Percentiles rank a stretch among this genome's conserved stretches.
Conservation (phyloP, 768 basidiomycete species). For the Lenzites betulinus region DNA sequence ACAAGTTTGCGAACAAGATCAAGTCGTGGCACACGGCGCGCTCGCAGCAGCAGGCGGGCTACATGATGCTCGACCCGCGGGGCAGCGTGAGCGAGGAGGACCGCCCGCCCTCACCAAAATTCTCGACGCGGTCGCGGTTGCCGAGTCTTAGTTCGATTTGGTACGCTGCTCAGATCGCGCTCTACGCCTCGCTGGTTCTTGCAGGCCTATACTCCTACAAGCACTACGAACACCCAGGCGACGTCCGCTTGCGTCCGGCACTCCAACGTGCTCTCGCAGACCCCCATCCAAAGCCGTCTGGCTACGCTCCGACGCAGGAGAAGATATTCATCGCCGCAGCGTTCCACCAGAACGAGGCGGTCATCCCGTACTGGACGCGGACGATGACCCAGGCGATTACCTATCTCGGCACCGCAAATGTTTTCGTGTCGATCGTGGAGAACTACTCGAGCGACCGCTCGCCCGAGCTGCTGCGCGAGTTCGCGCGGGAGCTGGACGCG, state of each 20-base stretch:
- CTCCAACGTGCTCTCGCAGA: slow-evolving; percentile 26
- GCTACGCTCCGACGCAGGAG: slow-evolving; percentile 27
- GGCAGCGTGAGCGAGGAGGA: slow-evolving; percentile 1
- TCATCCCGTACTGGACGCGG: slow-evolving; percentile 43
- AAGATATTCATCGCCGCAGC: slow-evolving; percentile 43
- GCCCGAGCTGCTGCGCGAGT: slow-evolving; percentile 33
- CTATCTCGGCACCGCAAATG: slow-evolving; percentile 45
- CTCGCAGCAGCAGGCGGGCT: background rate
- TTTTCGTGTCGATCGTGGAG: slow-evolving; percentile 46
- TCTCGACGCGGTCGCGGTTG: background rate
- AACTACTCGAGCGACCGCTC: slow-evolving; percentile 38
- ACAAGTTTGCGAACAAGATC: background rate
- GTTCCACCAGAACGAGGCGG: slow-evolving; percentile 41
- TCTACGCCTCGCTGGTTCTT: slow-evolving; percentile 15
- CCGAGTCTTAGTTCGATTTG: background rate
- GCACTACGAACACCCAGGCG: slow-evolving; percentile 31
- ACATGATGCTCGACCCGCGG: slow-evolving; percentile 12
- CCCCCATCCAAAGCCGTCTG: slow-evolving; percentile 19
- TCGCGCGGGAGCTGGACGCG: slow-evolving; percentile 28
- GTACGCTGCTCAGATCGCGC: slow-evolving; percentile 5
- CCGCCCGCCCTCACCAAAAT: background rate
- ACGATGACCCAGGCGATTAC: slow-evolving; percentile 37
- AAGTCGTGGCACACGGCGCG: background rate
- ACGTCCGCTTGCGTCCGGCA: slow-evolving; percentile 28
- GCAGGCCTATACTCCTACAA: slow-evolving; percentile 7